Percentiles rank a stretch among this genome's conserved stretches.
phyloP scores from a whole-genome alignment of 768 basidiomycete genomes.

The Pholiota microspora region DNA sequence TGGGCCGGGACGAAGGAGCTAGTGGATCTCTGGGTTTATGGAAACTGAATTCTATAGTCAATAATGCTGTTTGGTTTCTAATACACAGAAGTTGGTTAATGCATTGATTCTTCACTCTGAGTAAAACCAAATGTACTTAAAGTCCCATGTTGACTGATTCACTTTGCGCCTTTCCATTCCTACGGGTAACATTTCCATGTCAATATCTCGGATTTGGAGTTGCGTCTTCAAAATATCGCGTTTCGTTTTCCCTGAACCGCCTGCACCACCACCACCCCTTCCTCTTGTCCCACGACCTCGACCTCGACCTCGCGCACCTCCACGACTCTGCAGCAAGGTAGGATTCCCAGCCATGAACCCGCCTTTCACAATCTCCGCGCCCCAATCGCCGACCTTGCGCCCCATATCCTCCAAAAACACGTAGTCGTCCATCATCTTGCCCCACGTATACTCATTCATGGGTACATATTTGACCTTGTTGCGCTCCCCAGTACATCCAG shows the following conservation, averaged over 20 bases:
- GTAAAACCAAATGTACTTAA: constrained; percentile 53
- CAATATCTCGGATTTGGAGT: constrained; percentile 65
- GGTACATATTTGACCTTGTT: constrained; percentile 73
- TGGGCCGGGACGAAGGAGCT: constrained; percentile 33
- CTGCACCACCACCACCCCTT: constrained; percentile 23
- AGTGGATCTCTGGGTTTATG: constrained; percentile 50
- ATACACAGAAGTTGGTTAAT: constrained; percentile 2
- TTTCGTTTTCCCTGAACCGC: constrained; percentile 45
- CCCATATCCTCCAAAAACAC: constrained; percentile 81
- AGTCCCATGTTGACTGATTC: constrained; percentile 85
- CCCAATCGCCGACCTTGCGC: constrained; percentile 73
- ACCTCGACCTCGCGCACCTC: constrained; percentile 25
- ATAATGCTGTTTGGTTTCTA: constrained; percentile 64
- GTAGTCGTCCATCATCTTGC: constrained; percentile 89
- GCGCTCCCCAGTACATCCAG: constrained; percentile 68
- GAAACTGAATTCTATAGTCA: constrained; percentile 76
- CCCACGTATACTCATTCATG: constrained; percentile 84
- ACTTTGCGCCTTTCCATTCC: constrained; percentile 79
- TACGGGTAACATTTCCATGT: constrained; percentile 70
- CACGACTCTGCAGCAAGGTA: constrained; percentile 18
- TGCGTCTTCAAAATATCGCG: constrained; percentile 66
- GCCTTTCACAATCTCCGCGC: constrained; percentile 62
- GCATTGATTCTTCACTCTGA: constrained; percentile 1
- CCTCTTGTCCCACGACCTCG: constrained; percentile 32
- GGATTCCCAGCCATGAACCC: constrained; percentile 39